Evolutionary conservation across 768 basidiomycete genomes (phyloP), one percentile per base, ranked within the genome.

Genomic region (Suillus alpinus): DNA sequence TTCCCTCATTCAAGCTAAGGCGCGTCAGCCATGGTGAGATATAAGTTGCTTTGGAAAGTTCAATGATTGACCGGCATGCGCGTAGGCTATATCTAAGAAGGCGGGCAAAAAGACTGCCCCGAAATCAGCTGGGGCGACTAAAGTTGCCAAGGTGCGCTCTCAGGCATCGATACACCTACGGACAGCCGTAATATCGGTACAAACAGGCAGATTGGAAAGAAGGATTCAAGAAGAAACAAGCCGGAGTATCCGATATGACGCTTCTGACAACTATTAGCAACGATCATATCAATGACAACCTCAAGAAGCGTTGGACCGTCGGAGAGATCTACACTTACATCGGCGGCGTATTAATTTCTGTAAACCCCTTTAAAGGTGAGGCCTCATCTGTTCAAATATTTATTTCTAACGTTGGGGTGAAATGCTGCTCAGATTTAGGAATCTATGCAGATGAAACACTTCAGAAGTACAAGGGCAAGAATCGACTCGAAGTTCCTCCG

Each of bases 281-380:
- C 74, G 96, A 98, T 69, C 89, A 87, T 66, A 87, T 99, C 84
- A 98, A 99, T 74, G 94, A 97, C 57, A 99, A 99, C 73, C 82
- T 99, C 63, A 89, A 97, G 83, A 95, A 96, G 77, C 86, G 97
- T 64, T 98, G 93, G 90, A 89, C 86, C 61, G 95, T 89, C 67
- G 91, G 80, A 58, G 97, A 99, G 77, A 99, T 99, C 67, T 99
- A 99, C 74, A 98, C 97, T 8, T 99, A 98, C 75, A 98, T 99
- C 76, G 97, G 97, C n/a, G 81, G 90, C 66, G 97, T 99, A 31
- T 76, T 99, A 66, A 96, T 99, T 68, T 99, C 97, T n/a, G 97
- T 99, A 66, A 99, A 98, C 77, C 97, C 97, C 5, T 98, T 98
- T 78, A 83, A 84, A 87, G 94, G 95, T 92, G 57, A 31, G 43